phyloP scores from a whole-genome alignment of 2,329 filamentous ascomycete species.

The Escovopsis sp. region DNA sequence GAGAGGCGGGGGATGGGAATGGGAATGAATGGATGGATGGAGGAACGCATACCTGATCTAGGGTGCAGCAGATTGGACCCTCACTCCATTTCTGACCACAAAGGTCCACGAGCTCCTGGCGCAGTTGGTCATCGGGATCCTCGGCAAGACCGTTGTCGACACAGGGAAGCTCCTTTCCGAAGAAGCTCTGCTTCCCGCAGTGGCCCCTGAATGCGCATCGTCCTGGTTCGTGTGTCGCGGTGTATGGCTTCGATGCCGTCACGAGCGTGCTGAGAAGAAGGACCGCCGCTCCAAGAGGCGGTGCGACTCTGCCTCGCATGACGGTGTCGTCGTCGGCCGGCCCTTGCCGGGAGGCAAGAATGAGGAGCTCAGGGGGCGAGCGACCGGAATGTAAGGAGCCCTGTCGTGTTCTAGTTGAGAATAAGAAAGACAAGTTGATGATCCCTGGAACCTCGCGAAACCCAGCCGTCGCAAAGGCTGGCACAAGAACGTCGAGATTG shows the following conservation, averaged over 20 bases:
- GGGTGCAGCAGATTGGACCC: slow-evolving; percentile 70
- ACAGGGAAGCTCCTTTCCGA: slow-evolving; percentile 80
- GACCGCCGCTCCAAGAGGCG: slow-evolving; percentile 16
- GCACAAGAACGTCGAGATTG: too few species aligned
- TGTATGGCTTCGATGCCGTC: slow-evolving; percentile 20
- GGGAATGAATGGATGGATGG: background rate
- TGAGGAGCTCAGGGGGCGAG: slow-evolving; percentile 1
- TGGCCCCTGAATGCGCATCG: slow-evolving; percentile 82
- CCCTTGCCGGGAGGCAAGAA: background rate
- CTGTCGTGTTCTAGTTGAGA: too few species aligned
- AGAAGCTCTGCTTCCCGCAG: slow-evolving; percentile 82
- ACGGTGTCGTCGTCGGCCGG: slow-evolving; percentile 1
- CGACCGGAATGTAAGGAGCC: too few species aligned
- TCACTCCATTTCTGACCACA: slow-evolving; percentile 80
- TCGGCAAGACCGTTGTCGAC: slow-evolving; percentile 76
- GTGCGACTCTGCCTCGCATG: slow-evolving; percentile 19
- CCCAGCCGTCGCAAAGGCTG: too few species aligned
- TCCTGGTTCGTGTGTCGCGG: slow-evolving; percentile 64
- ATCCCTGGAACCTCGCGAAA: too few species aligned
- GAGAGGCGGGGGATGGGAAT: too few species aligned
- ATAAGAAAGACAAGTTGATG: too few species aligned
- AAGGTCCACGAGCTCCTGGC: slow-evolving; percentile 65
- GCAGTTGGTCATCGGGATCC: slow-evolving; percentile 54
- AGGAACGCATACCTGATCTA: slow-evolving; percentile 49
- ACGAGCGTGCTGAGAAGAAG: slow-evolving; percentile 14